Evolutionary conservation across 2,329 filamentous ascomycete species (phyloP).

Genomic region (Fusarium drepaniforme): DNA sequence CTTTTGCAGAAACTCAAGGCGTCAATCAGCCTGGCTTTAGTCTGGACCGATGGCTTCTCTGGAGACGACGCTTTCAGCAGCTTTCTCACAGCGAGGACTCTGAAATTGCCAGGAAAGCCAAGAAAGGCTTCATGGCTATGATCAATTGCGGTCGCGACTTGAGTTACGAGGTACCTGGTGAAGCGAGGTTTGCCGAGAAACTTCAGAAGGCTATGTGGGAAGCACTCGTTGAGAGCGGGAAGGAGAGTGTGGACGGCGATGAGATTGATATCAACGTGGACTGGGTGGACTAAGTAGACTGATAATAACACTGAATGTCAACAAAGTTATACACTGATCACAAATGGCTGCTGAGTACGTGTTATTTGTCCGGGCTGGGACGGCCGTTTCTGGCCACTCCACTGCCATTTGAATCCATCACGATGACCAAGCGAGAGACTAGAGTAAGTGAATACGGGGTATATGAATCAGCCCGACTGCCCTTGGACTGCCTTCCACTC

Average conservation of each 20-base stretch:
- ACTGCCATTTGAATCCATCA: background rate
- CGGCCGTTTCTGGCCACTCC: background rate
- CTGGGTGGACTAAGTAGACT: background rate
- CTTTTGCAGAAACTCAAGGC: background rate
- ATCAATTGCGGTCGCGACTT: background rate
- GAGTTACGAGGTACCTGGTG: background rate
- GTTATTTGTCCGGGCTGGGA: background rate
- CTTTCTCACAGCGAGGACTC: background rate
- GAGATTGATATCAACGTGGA: background rate
- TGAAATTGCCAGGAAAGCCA: background rate
- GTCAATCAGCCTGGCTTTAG: background rate
- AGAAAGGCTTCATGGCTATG: background rate
- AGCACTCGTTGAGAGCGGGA: background rate
- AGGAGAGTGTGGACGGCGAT: background rate
- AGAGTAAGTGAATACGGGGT: background rate
- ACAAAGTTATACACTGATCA: background rate
- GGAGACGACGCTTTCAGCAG: background rate
- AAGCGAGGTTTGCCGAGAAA: background rate
- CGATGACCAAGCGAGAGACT: background rate
- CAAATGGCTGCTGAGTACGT: background rate
- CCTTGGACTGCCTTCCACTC: background rate
- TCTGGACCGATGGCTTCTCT: constrained; percentile 7
- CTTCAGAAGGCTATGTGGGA: background rate
- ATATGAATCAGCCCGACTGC: background rate
- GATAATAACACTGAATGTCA: background rate